phyloP scores from a whole-genome alignment of 305 asterid genomes.

The Fraxinus baroniana region DNA sequence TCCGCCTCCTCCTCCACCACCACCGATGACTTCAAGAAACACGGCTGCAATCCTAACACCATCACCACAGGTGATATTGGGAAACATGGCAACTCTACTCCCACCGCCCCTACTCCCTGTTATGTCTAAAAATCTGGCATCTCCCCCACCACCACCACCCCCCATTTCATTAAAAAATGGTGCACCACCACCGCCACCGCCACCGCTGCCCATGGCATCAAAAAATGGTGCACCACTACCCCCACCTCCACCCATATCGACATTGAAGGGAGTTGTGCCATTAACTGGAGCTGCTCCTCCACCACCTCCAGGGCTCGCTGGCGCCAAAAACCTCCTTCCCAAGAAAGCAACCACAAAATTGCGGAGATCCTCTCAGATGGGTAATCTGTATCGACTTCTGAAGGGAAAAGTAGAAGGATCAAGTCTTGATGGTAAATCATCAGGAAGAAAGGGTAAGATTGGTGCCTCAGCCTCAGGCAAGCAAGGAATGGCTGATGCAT shows the following conservation, averaged over 20 bases:
- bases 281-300: conserved; percentile 47
- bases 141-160: conserved; percentile 47
- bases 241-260: conserved; percentile 49
- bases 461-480: conserved; percentile 54
- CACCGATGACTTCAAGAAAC: conserved; percentile 17
- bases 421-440: conserved; percentile 41
- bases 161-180: conserved; percentile 29
- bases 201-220: conserved; percentile 20
- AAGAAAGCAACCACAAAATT: conserved; percentile 58
- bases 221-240: conserved; percentile 39
- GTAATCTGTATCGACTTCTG: conserved; percentile 70
- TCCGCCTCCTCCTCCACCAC: conserved; percentile 11
- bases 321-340: conserved; percentile 39
- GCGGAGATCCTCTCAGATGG: conserved; percentile 91
- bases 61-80: conserved; percentile 10
- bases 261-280: conserved; percentile 32
- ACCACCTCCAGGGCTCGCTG: conserved; percentile 59
- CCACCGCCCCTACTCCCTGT: conserved; percentile 33
- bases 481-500: conserved; percentile 83
- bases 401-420: conserved; percentile 90
- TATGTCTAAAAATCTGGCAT: conserved; percentile 13
- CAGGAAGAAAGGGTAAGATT: conserved; percentile 48
- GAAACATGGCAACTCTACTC: not conserved
- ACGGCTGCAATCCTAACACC: conserved; percentile 22
- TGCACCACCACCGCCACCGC: conserved; percentile 30